Conservation (phyloP, 192 early-diverging fungal genomes). For the Chytriomyces confervae region DNA sequence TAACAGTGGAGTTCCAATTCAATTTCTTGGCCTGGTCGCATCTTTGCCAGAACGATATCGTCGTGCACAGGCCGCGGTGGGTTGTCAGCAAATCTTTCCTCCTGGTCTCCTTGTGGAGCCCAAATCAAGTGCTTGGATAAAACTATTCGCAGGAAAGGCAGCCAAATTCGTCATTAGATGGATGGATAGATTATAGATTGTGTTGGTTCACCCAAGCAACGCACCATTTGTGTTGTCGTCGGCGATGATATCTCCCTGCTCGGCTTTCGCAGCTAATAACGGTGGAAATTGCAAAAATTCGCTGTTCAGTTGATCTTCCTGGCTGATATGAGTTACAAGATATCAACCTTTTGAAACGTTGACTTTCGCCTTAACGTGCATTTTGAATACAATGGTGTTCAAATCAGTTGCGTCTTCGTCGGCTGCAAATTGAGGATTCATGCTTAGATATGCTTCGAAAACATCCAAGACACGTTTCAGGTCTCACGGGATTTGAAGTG, state of each 20-base stretch:
- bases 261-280: not conserved
- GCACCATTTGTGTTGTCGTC: slow-evolving; percentile 27
- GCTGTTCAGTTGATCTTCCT: not conserved
- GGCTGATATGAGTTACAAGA: slow-evolving; percentile 67
- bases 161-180: too few species aligned
- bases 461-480: slow-evolving; percentile 23
- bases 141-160: slow-evolving; percentile 46
- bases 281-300: not conserved
- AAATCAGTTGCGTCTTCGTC: slow-evolving; percentile 85
- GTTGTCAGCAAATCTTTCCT: slow-evolving; percentile 63
- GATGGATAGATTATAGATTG: too few species aligned
- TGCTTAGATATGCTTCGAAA: not conserved
- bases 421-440: slow-evolving; percentile 25
- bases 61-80: slow-evolving; percentile 82
- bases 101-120: slow-evolving; percentile 93
- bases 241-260: not conserved
- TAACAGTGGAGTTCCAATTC: slow-evolving; percentile 80
- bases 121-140: slow-evolving; percentile 79
- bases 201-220: not conserved
- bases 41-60: slow-evolving; percentile 87
- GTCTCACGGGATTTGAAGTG: slow-evolving; percentile 61
- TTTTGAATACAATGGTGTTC: slow-evolving; percentile 91
- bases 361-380: slow-evolving; percentile 73
- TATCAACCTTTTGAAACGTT: slow-evolving; percentile 66
- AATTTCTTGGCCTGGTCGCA: slow-evolving; percentile 90